phyloP scores from a whole-genome alignment of 345 rosid genomes.

The Passiflora organensis region DNA sequence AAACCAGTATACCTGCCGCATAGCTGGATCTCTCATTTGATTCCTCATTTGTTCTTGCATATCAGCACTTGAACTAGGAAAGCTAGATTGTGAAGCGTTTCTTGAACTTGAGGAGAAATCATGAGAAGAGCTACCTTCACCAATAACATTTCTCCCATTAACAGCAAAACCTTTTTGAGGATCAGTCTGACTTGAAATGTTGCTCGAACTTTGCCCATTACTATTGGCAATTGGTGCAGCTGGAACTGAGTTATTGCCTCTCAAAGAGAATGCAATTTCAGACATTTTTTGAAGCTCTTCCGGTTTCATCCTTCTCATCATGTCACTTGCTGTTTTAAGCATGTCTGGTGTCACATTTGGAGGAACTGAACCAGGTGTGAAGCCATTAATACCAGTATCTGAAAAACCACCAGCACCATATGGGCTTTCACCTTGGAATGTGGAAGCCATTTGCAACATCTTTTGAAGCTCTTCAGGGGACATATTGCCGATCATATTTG shows the following conservation, averaged over 20 bases:
- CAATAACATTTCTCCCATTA: constrained; percentile 25
- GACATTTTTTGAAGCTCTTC: constrained; percentile 86
- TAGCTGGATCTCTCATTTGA: constrained; percentile 94
- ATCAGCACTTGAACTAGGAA: constrained; percentile 56
- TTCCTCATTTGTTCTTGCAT: constrained; percentile 87
- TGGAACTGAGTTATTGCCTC: constrained; percentile 35
- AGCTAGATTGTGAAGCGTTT: constrained; percentile 40
- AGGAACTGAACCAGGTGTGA: constrained; percentile 36
- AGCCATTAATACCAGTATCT: constrained; percentile 30
- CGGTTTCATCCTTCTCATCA: constrained; percentile 71
- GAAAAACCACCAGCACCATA: constrained; percentile 22
- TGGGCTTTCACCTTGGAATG: constrained; percentile 56
- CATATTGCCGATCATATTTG: constrained; percentile 86
- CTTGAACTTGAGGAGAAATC: constrained; percentile 35
- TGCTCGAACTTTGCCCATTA: constrained; percentile 19
- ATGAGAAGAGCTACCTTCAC: constrained; percentile 53
- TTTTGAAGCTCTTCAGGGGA: constrained; percentile 84
- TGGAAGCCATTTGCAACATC: constrained; percentile 75
- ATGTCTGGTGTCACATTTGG: constrained; percentile 66
- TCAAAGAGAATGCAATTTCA: constrained; percentile 65
- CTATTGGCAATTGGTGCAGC: constrained; percentile 24
- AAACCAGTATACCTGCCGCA: constrained; percentile 55
- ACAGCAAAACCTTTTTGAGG: constrained; percentile 24
- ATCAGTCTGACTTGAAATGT: constrained; percentile 23
- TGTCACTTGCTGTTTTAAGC: constrained; percentile 76